Evolutionary conservation across 208 protist genomes (phyloP).

Genomic region (Crithidia thermophila): DNA sequence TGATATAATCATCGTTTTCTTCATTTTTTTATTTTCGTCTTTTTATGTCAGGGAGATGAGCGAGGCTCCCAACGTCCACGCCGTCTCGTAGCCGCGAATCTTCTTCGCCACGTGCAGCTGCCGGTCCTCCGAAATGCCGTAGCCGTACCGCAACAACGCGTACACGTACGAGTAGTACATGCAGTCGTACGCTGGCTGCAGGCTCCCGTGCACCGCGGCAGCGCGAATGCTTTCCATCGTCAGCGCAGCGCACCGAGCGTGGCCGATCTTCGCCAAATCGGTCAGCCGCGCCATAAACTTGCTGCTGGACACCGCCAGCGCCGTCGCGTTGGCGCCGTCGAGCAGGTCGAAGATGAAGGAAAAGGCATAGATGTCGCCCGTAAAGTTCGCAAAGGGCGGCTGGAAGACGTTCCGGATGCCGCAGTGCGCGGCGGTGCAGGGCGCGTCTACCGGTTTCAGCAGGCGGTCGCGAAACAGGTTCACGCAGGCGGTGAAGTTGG

Average conservation of each 20-base stretch:
- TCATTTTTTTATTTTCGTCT: no score
- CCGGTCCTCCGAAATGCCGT: slow-evolving; percentile 53
- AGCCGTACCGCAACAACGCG: slow-evolving; percentile 63
- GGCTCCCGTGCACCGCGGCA: slow-evolving; percentile 11
- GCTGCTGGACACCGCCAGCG: slow-evolving; percentile 24
- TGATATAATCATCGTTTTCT: no score
- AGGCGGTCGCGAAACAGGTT: slow-evolving; percentile 42
- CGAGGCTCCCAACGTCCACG: slow-evolving; percentile 82
- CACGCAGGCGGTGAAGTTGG: slow-evolving; percentile 48
- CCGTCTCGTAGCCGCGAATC: slow-evolving; percentile 76
- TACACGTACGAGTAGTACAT: slow-evolving; percentile 81
- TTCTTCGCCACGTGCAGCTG: slow-evolving; percentile 79
- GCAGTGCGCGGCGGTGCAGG: slow-evolving; percentile 34
- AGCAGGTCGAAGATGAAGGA: slow-evolving; percentile 74
- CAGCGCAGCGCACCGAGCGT: slow-evolving; percentile 26
- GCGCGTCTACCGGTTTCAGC: slow-evolving; percentile 32
- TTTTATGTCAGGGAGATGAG: slow-evolving; percentile 39
- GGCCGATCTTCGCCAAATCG: slow-evolving; percentile 26
- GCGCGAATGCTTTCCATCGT: slow-evolving; percentile 24
- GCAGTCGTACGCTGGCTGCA: slow-evolving; percentile 66
- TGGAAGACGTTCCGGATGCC: slow-evolving; percentile 66
- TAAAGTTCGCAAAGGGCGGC: slow-evolving; percentile 49
- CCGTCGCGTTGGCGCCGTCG: slow-evolving; percentile 7
- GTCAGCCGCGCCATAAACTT: slow-evolving; percentile 31
- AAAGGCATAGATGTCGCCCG: slow-evolving; percentile 66